Base-by-base conservation (phyloP, 2,329 filamentous ascomycete species). In the Claviceps digitariae region DNA sequence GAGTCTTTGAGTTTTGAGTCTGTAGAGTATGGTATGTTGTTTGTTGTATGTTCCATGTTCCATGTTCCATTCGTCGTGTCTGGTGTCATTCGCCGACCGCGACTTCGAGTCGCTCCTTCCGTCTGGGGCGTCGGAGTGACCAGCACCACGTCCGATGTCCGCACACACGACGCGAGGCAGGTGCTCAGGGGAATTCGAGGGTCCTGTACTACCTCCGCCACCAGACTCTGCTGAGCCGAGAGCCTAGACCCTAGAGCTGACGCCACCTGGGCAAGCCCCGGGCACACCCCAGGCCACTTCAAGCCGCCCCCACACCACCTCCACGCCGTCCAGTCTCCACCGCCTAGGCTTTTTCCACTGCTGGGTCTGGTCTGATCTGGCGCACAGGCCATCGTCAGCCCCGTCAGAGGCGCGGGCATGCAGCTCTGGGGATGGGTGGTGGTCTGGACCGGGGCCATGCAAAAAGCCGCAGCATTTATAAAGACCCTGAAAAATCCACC, bases 401-500 rank as follows among this genome's bases (percentile, higher is more conserved):
- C n/a, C 40, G 40, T 43, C n/a, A 20, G 38, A 17, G 38, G 38
- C 4, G n/a, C 7, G 17, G 38, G 38, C 6, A 17, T 20, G 5
- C 38, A 41, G 31, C 4, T 29, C 27, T 40, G 3, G n/a, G n/a
- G n/a, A n/a, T n/a, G 36, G 36, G 36, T 17, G 15, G 13, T 6
- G 36, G 36, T 20, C 38, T 41, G 38, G n/a, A n/a, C n/a, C n/a
- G n/a, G n/a, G n/a, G n/a, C n/a, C n/a, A n/a, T n/a, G n/a, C 31
- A 34, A 34, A 34, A 34, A 7, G 31, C 31, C 31, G 6, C 31
- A 34, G 31, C 31, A n/a, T 45, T 57, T 56, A 60, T 60, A 60
- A 60, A 56, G 56, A 59, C 57, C 56, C 57, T 58, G 59, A 60
- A 55, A 55, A 55, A 57, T 27, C 45, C 45, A 36, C 48, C 34